Evolutionary conservation across 2,329 filamentous ascomycete species (phyloP).

Genomic region (Sclerotinia glacialis): DNA sequence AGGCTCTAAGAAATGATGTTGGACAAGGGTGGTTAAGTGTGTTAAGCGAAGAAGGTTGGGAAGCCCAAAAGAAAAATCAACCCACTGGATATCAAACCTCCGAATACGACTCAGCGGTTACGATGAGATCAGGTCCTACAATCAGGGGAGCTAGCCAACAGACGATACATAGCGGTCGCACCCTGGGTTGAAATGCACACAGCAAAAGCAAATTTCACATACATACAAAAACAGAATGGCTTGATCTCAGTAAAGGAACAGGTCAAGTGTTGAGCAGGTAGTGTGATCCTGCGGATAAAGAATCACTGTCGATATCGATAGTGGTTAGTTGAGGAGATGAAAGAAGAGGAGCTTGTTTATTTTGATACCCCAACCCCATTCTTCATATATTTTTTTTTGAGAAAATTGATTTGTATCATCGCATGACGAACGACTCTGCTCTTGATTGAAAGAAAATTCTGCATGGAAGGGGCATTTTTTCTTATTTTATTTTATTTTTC

Average conservation of each 20-base stretch:
- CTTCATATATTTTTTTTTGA: slow-evolving; percentile 11
- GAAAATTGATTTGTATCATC: slow-evolving; percentile 21
- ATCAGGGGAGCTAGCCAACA: slow-evolving; percentile 38
- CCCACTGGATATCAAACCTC: slow-evolving; percentile 30
- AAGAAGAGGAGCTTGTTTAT: slow-evolving; percentile 20
- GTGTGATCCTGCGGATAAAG: neutral
- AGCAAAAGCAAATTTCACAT: neutral
- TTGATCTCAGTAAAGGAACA: neutral
- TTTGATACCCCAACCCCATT: slow-evolving; percentile 21
- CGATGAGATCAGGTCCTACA: slow-evolving; percentile 35
- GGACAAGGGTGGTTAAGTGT: slow-evolving; percentile 85
- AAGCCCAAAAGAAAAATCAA: slow-evolving; percentile 39
- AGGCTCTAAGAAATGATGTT: slow-evolving; percentile 78
- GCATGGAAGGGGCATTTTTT: slow-evolving; percentile 14
- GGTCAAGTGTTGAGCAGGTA: neutral
- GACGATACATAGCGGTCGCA: slow-evolving; percentile 40
- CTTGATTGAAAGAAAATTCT: slow-evolving; percentile 6
- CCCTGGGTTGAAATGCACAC: slow-evolving; percentile 34
- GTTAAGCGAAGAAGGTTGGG: slow-evolving; percentile 73
- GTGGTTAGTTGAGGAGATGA: slow-evolving; percentile 6
- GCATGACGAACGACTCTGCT: slow-evolving; percentile 19
- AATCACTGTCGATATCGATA: neutral
- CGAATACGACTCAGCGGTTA: slow-evolving; percentile 36
- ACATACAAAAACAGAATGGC: neutral
- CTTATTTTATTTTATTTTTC: slow-evolving; percentile 17